A percentile compares a stretch with the other conserved stretches of the same genome.
Conservation (phyloP, 805 yeast species). For the Candida vartiovaarae region DNA sequence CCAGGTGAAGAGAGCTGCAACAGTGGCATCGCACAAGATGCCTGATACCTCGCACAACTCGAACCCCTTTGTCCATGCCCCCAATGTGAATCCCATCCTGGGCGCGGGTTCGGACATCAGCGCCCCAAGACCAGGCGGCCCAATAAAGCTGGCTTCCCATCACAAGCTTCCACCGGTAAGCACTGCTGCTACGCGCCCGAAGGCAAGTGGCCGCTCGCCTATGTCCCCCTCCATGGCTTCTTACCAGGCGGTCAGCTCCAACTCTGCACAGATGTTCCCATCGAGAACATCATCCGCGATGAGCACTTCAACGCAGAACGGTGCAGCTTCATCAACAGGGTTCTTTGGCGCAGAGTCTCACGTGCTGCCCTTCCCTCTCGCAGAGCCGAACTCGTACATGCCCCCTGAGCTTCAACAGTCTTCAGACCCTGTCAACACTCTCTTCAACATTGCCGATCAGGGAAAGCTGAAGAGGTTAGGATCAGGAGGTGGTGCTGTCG, state of each 20-base stretch:
- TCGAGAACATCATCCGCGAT: not conserved
- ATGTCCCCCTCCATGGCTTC: too few species aligned
- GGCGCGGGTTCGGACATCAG: too few species aligned
- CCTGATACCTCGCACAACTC: not conserved
- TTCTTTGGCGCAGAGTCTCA: conserved; percentile 35
- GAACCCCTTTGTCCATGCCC: not conserved
- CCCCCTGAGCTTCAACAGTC: conserved; percentile 48
- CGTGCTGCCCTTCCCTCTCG: conserved; percentile 53
- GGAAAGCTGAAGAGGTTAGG: conserved; percentile 46
- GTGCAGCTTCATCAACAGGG: not conserved
- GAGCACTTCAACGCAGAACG: not conserved
- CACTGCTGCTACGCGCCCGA: too few species aligned
- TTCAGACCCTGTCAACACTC: conserved; percentile 43
- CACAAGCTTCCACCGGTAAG: too few species aligned
- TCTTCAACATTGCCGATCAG: conserved; percentile 40
- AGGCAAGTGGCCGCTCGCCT: too few species aligned
- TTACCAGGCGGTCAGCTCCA: too few species aligned
- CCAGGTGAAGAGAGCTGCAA: not conserved
- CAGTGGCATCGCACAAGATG: not conserved
- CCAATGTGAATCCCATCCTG: too few species aligned
- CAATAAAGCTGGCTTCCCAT: too few species aligned
- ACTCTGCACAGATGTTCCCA: not conserved
- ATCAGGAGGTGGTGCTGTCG: conserved; percentile 67
- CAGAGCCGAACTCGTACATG: conserved; percentile 56
- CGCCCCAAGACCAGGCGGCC: too few species aligned